Evolutionary conservation across 75 land plant genomes (phyloP), one percentile per base, ranked within the genome.

Genomic region (Selaginella moellendorffii): DNA sequence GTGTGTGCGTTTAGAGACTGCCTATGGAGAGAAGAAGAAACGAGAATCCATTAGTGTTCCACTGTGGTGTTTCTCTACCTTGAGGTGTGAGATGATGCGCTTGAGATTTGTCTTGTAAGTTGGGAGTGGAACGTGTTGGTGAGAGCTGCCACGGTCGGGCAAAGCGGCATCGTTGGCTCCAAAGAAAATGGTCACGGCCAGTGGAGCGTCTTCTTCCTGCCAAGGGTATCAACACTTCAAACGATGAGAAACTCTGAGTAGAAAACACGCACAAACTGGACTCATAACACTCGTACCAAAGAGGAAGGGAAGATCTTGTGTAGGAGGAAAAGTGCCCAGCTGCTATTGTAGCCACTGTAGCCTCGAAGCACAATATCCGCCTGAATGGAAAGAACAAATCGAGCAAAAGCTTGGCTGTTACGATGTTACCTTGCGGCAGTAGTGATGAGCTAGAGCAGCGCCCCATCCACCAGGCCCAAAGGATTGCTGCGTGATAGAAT

Each of bases 281-380:
- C 5, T 2, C 19, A 9, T 20, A 8, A 2, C 8, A 20, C 5
- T 56, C 61, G 70, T 23, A 29, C 24, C 10, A 25, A 29, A 61
- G 54, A 85, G 61, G 61, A 61, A 23, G 91, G 85, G 28, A 90
- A 90, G 25, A 84, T 27, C 56, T 75, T 76, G 52, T 81, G 73
- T 28, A 90, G 74, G 58, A 86, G 64, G 53, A 78, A 86, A 62
- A 90, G 61, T 26, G 97, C 97, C 97, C 87, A 86, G 65, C 91
- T 77, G 24, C 85, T 90, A 72, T 84, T 90, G 76, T 90, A 90
- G 0, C 97, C 97, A 67, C 97, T 80, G 68, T 86, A 90, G 0
- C 97, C 97, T 46, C 97, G 91, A 42, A 81, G 61, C 14, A 84
- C 29, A 10, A 90, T 75, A 77, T 90, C 91, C 61, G 84, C 92